Evolutionary conservation across 768 basidiomycete species (phyloP).

Genomic region (Russula vinacea): DNA sequence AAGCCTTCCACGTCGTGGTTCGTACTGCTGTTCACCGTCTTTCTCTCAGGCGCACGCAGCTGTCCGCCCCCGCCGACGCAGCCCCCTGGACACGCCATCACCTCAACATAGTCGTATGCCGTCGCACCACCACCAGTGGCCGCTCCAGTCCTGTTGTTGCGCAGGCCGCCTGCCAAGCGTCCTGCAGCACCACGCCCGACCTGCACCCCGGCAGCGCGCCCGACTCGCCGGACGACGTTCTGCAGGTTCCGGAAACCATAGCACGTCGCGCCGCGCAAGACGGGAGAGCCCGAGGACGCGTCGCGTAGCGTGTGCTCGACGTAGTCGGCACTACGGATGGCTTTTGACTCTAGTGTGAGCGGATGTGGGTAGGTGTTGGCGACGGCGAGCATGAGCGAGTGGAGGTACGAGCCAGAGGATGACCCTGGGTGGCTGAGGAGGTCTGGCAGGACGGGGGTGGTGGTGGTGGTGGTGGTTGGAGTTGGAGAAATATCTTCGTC

Average conservation of each 20-base stretch:
- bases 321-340: constrained; percentile 41
- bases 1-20: constrained; percentile 65
- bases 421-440: constrained; percentile 77
- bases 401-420: constrained; percentile 90
- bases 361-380: constrained; percentile 42
- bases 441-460: constrained; percentile 52
- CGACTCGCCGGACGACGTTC: constrained; percentile 71
- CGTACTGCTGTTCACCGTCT: constrained; percentile 22
- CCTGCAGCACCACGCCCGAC: constrained; percentile 71
- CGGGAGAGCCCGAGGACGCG: constrained; percentile 52
- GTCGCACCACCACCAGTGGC: constrained; percentile 2
- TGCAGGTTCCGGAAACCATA: constrained; percentile 98
- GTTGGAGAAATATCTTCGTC: constrained; percentile 41
- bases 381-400: constrained; percentile 65
- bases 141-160: constrained; percentile 30
- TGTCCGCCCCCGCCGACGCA: constrained; percentile 99
- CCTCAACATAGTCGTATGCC: constrained; percentile 88
- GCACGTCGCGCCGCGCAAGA: constrained; percentile 93
- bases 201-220: constrained; percentile 35
- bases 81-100: constrained; percentile 98
- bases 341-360: constrained; percentile 25
- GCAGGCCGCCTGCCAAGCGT: constrained; percentile 37
- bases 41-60: constrained; percentile 36
- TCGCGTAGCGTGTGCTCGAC: constrained; percentile 60
- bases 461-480: background rate